Conservation (phyloP, 2,329 filamentous ascomycete species). For the Calonectria ilicicola region DNA sequence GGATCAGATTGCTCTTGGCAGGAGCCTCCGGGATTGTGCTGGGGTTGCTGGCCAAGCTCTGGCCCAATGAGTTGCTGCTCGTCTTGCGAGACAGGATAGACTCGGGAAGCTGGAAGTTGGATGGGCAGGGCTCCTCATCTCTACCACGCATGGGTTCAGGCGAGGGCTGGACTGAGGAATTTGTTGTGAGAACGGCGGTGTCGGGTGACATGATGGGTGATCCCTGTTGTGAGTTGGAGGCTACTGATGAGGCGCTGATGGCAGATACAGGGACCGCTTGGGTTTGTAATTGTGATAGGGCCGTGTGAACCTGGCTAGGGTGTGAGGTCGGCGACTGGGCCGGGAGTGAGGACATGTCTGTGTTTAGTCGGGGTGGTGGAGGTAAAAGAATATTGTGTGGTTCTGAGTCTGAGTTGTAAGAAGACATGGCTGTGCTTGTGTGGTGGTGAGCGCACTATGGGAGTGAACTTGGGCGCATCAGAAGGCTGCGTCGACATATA, state of each 20-base stretch:
- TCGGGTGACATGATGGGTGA: conserved; percentile 71
- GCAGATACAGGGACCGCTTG: conserved; percentile 62
- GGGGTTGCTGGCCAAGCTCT: conserved; percentile 67
- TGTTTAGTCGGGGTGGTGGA: conserved; percentile 40
- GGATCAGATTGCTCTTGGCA: conserved; percentile 74
- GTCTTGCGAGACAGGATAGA: conserved; percentile 72
- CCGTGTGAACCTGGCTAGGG: conserved; percentile 62
- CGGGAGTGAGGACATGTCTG: conserved; percentile 57
- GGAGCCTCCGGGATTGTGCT: conserved; percentile 64
- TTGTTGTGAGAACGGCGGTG: conserved; percentile 64
- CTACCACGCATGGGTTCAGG: conserved; percentile 71
- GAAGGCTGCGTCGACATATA: conserved; percentile 53
- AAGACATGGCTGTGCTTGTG: conserved; percentile 40
- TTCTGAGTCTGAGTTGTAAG: conserved; percentile 40
- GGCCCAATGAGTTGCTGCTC: conserved; percentile 73
- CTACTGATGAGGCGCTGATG: conserved; percentile 67
- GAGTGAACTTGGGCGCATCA: conserved; percentile 40
- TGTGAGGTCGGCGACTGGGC: conserved; percentile 55
- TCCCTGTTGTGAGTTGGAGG: conserved; percentile 65
- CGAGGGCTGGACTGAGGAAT: conserved; percentile 74
- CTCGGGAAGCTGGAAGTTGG: conserved; percentile 78
- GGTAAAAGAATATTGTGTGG: conserved; percentile 37
- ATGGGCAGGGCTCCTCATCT: conserved; percentile 63
- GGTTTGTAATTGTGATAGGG: conserved; percentile 52
- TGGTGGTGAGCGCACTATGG: conserved; percentile 38